These are phyloP conservation scores for Reticulascus tulasneorum DNA, from an alignment of 2,329 filamentous ascomycete genomes.

Conservation along the genomic window DNA sequence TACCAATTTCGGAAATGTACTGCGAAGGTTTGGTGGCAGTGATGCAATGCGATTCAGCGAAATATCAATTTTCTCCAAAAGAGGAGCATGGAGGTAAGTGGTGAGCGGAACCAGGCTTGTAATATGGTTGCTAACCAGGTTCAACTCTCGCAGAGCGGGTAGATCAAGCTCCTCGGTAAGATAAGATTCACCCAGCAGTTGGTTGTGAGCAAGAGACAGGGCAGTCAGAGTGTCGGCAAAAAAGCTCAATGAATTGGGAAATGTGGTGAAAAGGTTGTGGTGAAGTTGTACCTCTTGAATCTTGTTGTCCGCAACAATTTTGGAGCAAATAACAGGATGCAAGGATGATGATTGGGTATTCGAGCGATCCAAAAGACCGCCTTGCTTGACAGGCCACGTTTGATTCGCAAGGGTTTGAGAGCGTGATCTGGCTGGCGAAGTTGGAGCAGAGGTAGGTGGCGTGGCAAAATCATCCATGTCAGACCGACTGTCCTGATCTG, in stretches of 20 bases:
- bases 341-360: conserved; percentile 60
- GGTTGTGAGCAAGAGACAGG: conserved; percentile 73
- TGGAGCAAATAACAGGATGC: conserved; percentile 54
- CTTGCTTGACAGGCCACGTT: conserved; percentile 51
- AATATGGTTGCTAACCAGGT: conserved; percentile 70
- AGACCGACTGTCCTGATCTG: conserved; percentile 41
- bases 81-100: conserved; percentile 65
- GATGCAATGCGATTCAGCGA: conserved; percentile 75
- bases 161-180: conserved; percentile 65
- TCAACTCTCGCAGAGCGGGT: conserved; percentile 72
- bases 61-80: conserved; percentile 72
- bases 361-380: conserved; percentile 67
- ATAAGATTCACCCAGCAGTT: conserved; percentile 61
- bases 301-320: conserved; percentile 47
- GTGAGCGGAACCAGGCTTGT: conserved; percentile 65
- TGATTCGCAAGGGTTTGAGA: conserved; percentile 44
- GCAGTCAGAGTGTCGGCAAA: conserved; percentile 68
- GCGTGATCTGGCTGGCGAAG: conserved; percentile 44
- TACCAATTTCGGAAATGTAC: conserved; percentile 64
- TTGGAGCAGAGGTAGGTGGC: conserved; percentile 50
- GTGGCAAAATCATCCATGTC: conserved; percentile 56
- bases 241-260: conserved; percentile 68
- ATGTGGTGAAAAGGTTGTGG: conserved; percentile 67
- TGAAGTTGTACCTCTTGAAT: conserved; percentile 64
- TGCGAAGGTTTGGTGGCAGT: conserved; percentile 60